A percentile compares a stretch with the other conserved stretches of the same genome.
Evolutionary conservation across 768 basidiomycete genomes (phyloP).

Genomic region (Xerocomellus chrysenteron): DNA sequence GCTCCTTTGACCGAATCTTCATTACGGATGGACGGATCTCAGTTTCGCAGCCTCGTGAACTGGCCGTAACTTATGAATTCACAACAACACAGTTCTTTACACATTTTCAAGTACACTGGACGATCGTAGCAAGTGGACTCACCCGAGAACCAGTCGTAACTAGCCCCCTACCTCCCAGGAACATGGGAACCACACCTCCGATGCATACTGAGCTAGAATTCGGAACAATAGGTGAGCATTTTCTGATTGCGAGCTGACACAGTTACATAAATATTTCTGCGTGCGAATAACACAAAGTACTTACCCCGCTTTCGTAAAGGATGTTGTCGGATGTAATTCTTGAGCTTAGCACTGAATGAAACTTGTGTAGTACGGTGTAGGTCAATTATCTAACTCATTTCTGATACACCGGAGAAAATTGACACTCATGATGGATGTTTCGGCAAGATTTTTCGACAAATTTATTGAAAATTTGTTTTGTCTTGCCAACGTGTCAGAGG

Average conservation of each 20-base stretch:
- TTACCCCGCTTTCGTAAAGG: slow-evolving; percentile 24
- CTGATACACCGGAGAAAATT: background rate
- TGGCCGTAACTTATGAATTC: slow-evolving; percentile 4
- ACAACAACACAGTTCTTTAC: background rate
- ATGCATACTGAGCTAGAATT: background rate
- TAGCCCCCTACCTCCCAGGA: background rate
- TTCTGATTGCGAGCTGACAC: background rate
- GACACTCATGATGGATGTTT: background rate
- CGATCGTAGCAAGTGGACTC: background rate
- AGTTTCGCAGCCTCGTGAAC: slow-evolving; percentile 15
- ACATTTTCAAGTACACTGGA: background rate
- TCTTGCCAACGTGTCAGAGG: background rate
- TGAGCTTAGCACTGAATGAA: slow-evolving; percentile 1
- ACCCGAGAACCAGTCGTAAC: background rate
- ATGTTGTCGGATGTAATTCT: slow-evolving; percentile 5
- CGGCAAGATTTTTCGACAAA: background rate
- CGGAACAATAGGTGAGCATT: background rate
- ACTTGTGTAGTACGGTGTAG: background rate
- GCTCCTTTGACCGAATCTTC: slow-evolving; percentile 17
- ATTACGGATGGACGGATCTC: slow-evolving; percentile 20
- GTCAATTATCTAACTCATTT: slow-evolving; percentile 3
- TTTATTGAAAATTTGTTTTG: background rate
- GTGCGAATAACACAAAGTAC: slow-evolving; percentile 22
- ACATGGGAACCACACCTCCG: too few relatives aligned
- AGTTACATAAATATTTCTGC: background rate